Evolutionary conservation across 257 asterid genomes (phyloP), one percentile per base, ranked within the genome.

Genomic region (Solanum pimpinellifolium): DNA sequence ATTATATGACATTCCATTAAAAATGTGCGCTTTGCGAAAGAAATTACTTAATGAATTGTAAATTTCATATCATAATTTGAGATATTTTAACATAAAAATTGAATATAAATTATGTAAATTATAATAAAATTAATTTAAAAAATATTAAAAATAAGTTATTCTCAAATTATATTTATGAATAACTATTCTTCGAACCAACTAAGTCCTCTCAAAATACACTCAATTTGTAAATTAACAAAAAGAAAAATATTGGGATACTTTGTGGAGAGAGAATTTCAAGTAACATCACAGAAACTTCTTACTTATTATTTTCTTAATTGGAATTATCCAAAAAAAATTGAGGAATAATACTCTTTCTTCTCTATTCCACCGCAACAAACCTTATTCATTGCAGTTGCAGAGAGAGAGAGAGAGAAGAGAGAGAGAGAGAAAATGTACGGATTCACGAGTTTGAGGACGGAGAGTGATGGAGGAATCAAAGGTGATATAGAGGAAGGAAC

Each of bases 341-440:
- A 78, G 25, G 25, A 44, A 78, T 78, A 27, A n/a, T 13, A 15
- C 84, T 15, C 41, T 78, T 27, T 78, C 84, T 9, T 78, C 65
- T 77, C 42, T 52, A 52, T 52, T 16, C 23, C 62, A 52, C 62
- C 62, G 62, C 23, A 52, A 52, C 62, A 52, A 52, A 52, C 62
- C 62, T 52, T 16, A 52, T 52, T 52, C 81, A 18, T 39, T n/a
- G 33, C 29, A 37, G 82, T 70, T 37, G 42, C n/a, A 72, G 78
- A 35, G 78, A 69, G 31, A 72, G 42, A 39, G 78, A n/a, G n/a
- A n/a, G n/a, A n/a, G n/a, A 69, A 84, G 90, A 84, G 76, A 86
- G 41, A 9, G 66, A 27, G 91, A 74, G 68, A 86, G 91, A 93
- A 90, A 87, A 91, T 94, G 98, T 88, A 89, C 90, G 95, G 94